These are phyloP conservation scores for Globisporangium paroecandrum DNA, from an alignment of 352 stramenopile genomes.

Conservation along the genomic window DNA sequence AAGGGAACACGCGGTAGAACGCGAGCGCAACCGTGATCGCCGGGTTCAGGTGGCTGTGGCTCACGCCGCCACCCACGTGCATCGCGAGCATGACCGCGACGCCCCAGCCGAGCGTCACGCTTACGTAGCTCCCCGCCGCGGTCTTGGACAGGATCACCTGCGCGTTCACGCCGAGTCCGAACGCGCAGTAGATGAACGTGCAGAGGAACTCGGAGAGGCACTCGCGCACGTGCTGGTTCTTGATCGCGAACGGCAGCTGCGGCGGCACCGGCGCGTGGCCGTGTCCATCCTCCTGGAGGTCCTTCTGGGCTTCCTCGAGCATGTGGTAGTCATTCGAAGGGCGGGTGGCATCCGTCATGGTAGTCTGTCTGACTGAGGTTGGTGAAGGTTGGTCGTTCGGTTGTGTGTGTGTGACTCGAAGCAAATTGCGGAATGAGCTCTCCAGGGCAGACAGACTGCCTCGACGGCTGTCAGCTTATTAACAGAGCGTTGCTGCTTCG, in stretches of 20 bases:
- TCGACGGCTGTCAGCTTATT: neutral
- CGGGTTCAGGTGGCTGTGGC: constrained; percentile 38
- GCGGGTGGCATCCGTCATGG: constrained; percentile 6
- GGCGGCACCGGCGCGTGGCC: constrained; percentile 4
- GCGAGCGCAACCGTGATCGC: constrained; percentile 32
- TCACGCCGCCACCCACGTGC: constrained; percentile 32
- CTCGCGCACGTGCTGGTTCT: constrained; percentile 28
- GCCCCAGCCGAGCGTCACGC: constrained; percentile 36
- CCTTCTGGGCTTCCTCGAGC: constrained; percentile 23
- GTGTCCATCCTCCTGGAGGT: neutral
- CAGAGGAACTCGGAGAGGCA: constrained; percentile 39
- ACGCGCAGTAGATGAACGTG: constrained; percentile 31
- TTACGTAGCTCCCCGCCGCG: constrained; percentile 17
- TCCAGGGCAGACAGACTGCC: neutral
- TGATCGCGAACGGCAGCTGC: constrained; percentile 21
- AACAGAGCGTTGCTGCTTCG: neutral
- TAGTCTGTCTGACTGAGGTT: neutral
- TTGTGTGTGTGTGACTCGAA: neutral
- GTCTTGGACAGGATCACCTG: constrained; percentile 25
- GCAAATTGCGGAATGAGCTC: constrained; percentile 11
- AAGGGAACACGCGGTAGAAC: constrained; percentile 23
- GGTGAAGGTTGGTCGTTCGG: neutral
- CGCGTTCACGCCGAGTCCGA: constrained; percentile 27
- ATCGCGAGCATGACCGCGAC: constrained; percentile 40
- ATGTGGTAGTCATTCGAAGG: constrained; percentile 16